Conservation (phyloP, 1,139 yeast genomes). For the Lodderomyces elongisporus region DNA sequence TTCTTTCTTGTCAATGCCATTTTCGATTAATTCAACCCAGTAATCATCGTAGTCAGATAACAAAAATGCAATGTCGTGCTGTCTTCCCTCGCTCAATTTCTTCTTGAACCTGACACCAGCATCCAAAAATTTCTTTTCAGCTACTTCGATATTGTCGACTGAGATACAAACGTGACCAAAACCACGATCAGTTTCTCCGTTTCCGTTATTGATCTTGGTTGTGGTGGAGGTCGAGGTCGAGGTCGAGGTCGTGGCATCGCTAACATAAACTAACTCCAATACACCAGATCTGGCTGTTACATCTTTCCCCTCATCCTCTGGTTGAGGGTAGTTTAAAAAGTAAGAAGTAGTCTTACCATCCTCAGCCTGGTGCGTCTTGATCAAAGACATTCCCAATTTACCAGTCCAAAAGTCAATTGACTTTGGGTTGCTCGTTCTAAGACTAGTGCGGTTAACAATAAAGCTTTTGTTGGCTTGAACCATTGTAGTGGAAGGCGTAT, state of each 20-base stretch:
- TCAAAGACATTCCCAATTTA: slow-evolving; percentile 67
- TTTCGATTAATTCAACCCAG: slow-evolving; percentile 88
- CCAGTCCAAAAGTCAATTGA: slow-evolving; percentile 70
- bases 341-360: slow-evolving; percentile 55
- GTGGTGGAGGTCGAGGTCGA: slow-evolving; percentile 38
- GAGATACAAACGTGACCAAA: slow-evolving; percentile 91
- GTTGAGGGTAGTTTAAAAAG: slow-evolving; percentile 60
- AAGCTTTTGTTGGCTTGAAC: slow-evolving; percentile 27
- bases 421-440: slow-evolving; percentile 80
- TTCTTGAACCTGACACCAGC: slow-evolving; percentile 75
- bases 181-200: slow-evolving; percentile 77
- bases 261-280: slow-evolving; percentile 77
- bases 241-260: slow-evolving; percentile 53
- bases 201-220: slow-evolving; percentile 70
- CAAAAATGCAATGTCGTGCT: slow-evolving; percentile 86
- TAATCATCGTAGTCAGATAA: slow-evolving; percentile 87
- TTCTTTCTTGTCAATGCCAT: slow-evolving; percentile 40
- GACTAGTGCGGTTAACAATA: slow-evolving; percentile 64
- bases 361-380: slow-evolving; percentile 50
- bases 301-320: slow-evolving; percentile 33
- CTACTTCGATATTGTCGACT: slow-evolving; percentile 68
- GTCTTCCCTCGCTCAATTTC: slow-evolving; percentile 83
- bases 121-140: slow-evolving; percentile 53
- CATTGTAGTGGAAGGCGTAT: slow-evolving; percentile 18
- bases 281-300: slow-evolving; percentile 71